Percentiles rank a stretch among this genome's conserved stretches.
Conservation (phyloP, 73 alveolate species). For the Blepharisma japonicum region DNA sequence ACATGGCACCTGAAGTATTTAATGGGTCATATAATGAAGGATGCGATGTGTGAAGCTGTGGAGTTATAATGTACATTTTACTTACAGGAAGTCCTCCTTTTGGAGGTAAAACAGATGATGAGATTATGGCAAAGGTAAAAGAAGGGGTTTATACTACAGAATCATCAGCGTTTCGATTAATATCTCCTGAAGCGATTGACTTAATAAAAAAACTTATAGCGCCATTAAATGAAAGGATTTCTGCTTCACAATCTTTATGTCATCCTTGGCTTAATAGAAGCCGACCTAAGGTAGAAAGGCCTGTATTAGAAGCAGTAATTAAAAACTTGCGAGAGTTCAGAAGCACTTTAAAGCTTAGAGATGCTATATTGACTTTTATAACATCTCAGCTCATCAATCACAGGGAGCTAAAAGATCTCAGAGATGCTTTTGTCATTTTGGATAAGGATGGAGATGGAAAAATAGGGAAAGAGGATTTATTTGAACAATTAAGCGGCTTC, state of each 20-base stretch:
- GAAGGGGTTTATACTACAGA: not conserved
- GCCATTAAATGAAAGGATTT: not conserved
- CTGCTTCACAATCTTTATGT: not conserved
- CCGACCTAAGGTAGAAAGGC: not conserved
- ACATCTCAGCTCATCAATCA: not conserved
- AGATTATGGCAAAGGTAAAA: not conserved
- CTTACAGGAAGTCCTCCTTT: slow-evolving; percentile 12
- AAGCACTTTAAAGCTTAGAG: slow-evolving; percentile 26
- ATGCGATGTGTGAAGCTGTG: too few relatives aligned
- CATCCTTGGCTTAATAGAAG: slow-evolving; percentile 40
- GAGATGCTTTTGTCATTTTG: not conserved
- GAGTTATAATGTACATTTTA: slow-evolving; percentile 30
- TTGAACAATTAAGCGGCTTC: not conserved
- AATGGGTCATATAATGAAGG: too few relatives aligned
- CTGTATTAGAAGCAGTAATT: not conserved
- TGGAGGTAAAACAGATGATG: not conserved
- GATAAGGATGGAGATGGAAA: slow-evolving; percentile 25
- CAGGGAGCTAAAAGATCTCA: not conserved
- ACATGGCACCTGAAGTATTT: too few relatives aligned
- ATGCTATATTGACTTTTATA: slow-evolving; percentile 16
- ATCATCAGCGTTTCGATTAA: not conserved
- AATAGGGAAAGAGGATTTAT: slow-evolving; percentile 20
- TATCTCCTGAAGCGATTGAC: not conserved
- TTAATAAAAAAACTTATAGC: not conserved
- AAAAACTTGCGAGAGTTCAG: not conserved